These are phyloP conservation scores for Trichosporon sp. DNA, from an alignment of 1,284 basidiomycete species.

Conservation along the genomic window DNA sequence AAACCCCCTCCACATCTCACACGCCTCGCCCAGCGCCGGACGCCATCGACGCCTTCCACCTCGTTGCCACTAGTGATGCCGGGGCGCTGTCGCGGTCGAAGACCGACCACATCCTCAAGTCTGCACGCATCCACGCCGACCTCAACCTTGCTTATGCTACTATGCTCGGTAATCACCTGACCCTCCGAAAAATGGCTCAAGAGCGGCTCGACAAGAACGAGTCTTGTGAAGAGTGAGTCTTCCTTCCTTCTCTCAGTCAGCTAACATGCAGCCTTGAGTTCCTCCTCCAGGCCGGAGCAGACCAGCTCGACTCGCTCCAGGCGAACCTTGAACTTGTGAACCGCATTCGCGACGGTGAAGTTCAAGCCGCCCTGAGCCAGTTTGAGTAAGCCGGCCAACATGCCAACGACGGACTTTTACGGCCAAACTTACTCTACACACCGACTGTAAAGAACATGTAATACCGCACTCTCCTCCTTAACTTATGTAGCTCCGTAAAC, in stretches of 20 bases:
- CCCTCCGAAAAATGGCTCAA: slow-evolving; percentile 16
- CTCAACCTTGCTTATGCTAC: slow-evolving; percentile 18
- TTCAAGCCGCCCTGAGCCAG: slow-evolving; percentile 3
- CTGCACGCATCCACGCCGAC: slow-evolving; percentile 16
- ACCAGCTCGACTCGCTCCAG: slow-evolving; percentile 11
- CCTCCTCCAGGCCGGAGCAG: slow-evolving; percentile 6
- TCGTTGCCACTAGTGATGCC: slow-evolving; percentile 12
- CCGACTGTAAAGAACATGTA: background rate
- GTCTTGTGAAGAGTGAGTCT: slow-evolving; percentile 14
- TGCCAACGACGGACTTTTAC: background rate
- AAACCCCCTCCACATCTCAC: background rate
- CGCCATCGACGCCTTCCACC: slow-evolving; percentile 16
- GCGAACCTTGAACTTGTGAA: slow-evolving; percentile 15
- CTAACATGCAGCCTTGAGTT: slow-evolving; percentile 1
- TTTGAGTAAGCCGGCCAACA: background rate
- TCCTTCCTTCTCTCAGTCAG: background rate
- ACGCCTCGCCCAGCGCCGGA: slow-evolving; percentile 1
- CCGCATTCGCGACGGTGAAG: slow-evolving; percentile 1
- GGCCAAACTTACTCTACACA: background rate
- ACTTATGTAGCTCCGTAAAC: background rate
- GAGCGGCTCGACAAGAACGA: slow-evolving; percentile 9
- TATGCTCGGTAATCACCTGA: slow-evolving; percentile 15
- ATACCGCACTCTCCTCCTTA: background rate
- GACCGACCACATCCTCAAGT: slow-evolving; percentile 19
- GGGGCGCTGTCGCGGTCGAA: slow-evolving; percentile 8